Evolutionary conservation across 306 rosid species (phyloP).

Genomic region (Cyclanthera cordifolia): DNA sequence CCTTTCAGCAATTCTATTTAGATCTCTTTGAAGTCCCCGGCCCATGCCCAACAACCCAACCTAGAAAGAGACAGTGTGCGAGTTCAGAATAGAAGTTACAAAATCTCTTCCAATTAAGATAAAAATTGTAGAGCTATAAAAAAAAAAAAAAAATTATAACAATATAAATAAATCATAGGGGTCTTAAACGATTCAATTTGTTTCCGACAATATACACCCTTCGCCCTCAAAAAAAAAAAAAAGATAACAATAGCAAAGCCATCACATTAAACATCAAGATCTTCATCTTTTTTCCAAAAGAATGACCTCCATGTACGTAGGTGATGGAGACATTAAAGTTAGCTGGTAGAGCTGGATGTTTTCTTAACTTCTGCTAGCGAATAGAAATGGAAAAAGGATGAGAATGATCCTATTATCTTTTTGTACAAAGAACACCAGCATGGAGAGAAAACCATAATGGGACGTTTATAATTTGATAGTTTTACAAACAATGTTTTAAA

Average conservation of each 20-base stretch:
- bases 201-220: not conserved
- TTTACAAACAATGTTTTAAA: not conserved
- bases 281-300: not conserved
- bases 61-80: slow-evolving; percentile 21
- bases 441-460: not conserved
- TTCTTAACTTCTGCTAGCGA: not conserved
- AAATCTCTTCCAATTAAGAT: not conserved
- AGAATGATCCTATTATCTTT: not conserved
- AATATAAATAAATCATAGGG: no score
- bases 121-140: not conserved
- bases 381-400: not conserved
- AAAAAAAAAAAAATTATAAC: not conserved
- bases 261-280: not conserved
- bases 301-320: not conserved
- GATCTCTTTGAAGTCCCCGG: slow-evolving; percentile 70
- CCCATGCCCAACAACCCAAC: slow-evolving; percentile 94
- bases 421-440: not conserved
- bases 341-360: not conserved
- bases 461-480: not conserved
- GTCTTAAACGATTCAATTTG: not conserved
- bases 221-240: not conserved
- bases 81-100: not conserved
- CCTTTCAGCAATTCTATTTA: slow-evolving; percentile 76
- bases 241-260: not conserved
- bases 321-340: not conserved